Conservation (phyloP, 2,329 filamentous ascomycete genomes). For the Fusarium citri region DNA sequence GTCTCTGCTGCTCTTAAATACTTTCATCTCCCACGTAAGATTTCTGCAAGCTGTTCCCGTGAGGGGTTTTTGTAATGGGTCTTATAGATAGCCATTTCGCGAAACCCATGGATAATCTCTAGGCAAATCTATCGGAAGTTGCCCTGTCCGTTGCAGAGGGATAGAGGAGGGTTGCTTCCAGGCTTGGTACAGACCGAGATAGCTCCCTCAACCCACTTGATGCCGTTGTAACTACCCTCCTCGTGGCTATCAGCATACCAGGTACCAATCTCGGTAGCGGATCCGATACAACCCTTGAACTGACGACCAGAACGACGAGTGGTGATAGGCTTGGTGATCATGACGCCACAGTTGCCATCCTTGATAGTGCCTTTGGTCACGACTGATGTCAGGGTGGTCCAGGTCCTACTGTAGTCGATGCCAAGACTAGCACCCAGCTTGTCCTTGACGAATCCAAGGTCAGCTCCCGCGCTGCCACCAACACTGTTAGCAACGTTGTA, state of each 20-base stretch:
- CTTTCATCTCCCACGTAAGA: not conserved
- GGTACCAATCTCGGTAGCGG: not conserved
- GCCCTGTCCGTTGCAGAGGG: not conserved
- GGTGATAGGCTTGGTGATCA: not conserved
- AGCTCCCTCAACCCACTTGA: not conserved
- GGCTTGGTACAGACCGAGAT: not conserved
- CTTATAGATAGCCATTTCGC: not conserved
- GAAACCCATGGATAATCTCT: not conserved
- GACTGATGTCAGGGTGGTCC: not conserved
- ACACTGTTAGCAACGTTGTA: not conserved
- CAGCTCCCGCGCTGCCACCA: not conserved
- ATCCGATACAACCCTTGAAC: not conserved
- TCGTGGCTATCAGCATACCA: conserved; percentile 1
- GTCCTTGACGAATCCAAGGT: not conserved
- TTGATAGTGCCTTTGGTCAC: conserved; percentile 1
- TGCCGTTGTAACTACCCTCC: not conserved
- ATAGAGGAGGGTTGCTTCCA: not conserved
- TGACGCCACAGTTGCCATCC: not conserved
- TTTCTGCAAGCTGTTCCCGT: not conserved
- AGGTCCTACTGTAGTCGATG: not conserved
- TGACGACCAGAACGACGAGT: not conserved
- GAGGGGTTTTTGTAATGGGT: not conserved
- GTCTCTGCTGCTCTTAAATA: not conserved
- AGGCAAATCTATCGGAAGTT: not conserved
- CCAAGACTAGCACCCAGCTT: not conserved